Conservation (phyloP, 345 rosid genomes). For the Linum tenue region DNA sequence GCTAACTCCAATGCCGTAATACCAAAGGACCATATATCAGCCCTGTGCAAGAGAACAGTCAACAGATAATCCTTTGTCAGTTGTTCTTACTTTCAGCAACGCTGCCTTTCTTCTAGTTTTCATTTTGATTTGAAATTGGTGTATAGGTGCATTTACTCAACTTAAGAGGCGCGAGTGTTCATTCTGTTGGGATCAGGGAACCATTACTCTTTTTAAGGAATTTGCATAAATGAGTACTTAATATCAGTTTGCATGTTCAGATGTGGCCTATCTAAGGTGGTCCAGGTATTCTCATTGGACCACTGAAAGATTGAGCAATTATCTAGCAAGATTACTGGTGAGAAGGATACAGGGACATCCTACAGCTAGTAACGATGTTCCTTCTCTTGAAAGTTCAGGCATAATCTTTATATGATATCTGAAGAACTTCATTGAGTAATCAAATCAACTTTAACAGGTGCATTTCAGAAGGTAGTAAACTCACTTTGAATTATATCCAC, state of each 20-base stretch:
- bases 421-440: background rate
- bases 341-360: too few relatives aligned
- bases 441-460: background rate
- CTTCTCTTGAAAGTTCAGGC: too few relatives aligned
- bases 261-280: too few relatives aligned
- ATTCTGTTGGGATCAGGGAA: too few relatives aligned
- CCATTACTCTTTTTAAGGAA: too few relatives aligned
- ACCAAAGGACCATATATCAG: constrained; percentile 99
- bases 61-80: constrained; percentile 17
- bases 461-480: constrained; percentile 19
- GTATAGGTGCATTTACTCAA: background rate
- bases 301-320: too few relatives aligned
- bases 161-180: too few relatives aligned
- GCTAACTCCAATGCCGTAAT: constrained; percentile 97
- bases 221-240: too few relatives aligned
- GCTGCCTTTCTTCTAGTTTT: background rate
- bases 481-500: constrained; percentile 96
- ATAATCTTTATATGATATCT: background rate
- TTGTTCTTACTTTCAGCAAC: background rate
- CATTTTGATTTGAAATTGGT: background rate
- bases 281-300: too few relatives aligned
- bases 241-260: too few relatives aligned
- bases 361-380: too few relatives aligned
- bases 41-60: constrained; percentile 44
- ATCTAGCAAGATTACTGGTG: too few relatives aligned